Evolutionary conservation across 148 eudicot species (phyloP).

Genomic region (Limonium bicolor): DNA sequence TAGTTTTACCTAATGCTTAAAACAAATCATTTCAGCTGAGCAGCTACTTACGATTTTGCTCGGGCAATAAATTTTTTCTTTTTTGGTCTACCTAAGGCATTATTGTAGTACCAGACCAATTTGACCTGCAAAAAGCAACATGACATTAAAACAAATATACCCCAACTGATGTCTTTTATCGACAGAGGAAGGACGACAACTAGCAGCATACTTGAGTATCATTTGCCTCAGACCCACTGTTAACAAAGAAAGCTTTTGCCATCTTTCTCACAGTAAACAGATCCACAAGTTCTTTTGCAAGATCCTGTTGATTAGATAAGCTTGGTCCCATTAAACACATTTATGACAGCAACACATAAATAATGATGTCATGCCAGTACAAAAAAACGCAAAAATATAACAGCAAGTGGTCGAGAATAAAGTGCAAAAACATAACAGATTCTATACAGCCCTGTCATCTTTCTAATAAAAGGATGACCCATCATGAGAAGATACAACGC

Average conservation of each 20-base stretch:
- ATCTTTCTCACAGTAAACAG: constrained; percentile 67
- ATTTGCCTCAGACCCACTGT: constrained; percentile 97
- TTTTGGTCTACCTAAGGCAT: constrained; percentile 91
- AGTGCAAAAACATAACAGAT: too few relatives aligned
- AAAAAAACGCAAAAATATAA: too few relatives aligned
- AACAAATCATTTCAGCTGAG: too few relatives aligned
- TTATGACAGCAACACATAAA: too few relatives aligned
- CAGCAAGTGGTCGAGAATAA: too few relatives aligned
- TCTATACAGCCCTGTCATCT: too few relatives aligned
- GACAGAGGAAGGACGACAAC: neutral
- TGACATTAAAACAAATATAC: neutral
- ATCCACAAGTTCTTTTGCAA: constrained; percentile 69
- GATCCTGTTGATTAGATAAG: constrained; percentile 69
- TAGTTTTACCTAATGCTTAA: too few relatives aligned
- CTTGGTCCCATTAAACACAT: too few relatives aligned
- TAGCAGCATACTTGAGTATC: constrained; percentile 54
- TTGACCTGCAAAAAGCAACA: constrained; percentile 51
- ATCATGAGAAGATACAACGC: too few relatives aligned
- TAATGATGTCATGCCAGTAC: too few relatives aligned
- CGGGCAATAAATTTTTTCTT: constrained; percentile 96
- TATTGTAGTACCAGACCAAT: constrained; percentile 96
- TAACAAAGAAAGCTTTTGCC: constrained; percentile 84
- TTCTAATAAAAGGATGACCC: too few relatives aligned
- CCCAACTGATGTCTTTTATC: too few relatives aligned
- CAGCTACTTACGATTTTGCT: constrained; percentile 84